Base-by-base conservation (phyloP, 2,329 filamentous ascomycete species). In the Volutella citrinella region DNA sequence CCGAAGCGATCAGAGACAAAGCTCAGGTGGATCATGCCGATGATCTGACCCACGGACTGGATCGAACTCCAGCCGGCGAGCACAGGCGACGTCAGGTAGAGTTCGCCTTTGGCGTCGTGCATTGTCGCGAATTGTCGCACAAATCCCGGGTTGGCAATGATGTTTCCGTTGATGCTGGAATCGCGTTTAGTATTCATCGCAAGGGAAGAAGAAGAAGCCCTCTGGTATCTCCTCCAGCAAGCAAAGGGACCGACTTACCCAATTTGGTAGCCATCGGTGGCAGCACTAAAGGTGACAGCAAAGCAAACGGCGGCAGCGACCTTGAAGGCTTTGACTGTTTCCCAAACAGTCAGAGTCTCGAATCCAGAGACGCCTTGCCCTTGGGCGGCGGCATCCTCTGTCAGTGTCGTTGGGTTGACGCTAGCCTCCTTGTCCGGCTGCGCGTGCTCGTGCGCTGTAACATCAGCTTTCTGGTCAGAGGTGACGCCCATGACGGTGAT, bases 321-420 rank as follows among this genome's bases (percentile, higher is more conserved):
- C 25, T 49, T 54, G 40, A 54, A 55, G 13, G 31, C 34, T 23
- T 42, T 52, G 6, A 43, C 33, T 7, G 49, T 54, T 34, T 54
- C 30, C 50, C 50, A 55, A 18, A 40, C 22, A 3, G 36, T 44
- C 30, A 54, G 30, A 10, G 38, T 45, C 38, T 56, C 50, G 31
- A 52, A 54, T 5, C 49, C 52, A 5, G 51, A 41, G 11, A 46
- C 27, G 12, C 40, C 45, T 36, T 55, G 52, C 17, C 52, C 52
- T 22, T 34, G 44, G 26, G 33, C 38, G 7, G 41, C 46, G 16
- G 49, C 48, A 11, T 53, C 45, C n/a, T n/a, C n/a, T n/a, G n/a
- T n/a, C n/a, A n/a, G n/a, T n/a, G n/a, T n/a, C n/a, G n/a, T n/a
- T n/a, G n/a, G n/a, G n/a, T n/a, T n/a, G n/a, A n/a, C n/a, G n/a